A percentile compares a stretch with the other conserved stretches of the same genome.
phyloP scores from a whole-genome alignment of 345 rosid species.

The Euphorbia lathyris region DNA sequence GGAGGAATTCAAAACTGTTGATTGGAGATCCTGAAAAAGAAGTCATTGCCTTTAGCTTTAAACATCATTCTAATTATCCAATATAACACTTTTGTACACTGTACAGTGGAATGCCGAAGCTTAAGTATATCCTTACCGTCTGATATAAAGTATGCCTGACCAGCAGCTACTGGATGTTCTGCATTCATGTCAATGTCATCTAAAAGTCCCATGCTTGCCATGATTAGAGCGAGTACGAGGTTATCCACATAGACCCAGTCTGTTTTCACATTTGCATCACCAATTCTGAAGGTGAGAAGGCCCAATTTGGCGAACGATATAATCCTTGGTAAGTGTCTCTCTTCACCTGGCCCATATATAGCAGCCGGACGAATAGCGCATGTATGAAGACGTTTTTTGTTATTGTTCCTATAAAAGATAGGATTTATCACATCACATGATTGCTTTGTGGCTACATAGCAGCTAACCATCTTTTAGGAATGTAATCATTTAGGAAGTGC shows the following conservation, averaged over 20 bases:
- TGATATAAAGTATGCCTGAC: constrained; percentile 88
- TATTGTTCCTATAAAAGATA: constrained; percentile 45
- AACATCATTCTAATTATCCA: background rate
- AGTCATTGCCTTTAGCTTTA: background rate
- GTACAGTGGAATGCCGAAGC: background rate
- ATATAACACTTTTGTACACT: background rate
- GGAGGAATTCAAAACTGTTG: constrained; percentile 81
- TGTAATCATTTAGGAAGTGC: background rate
- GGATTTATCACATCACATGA: constrained; percentile 1
- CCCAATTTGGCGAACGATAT: constrained; percentile 67
- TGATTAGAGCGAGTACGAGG: constrained; percentile 69
- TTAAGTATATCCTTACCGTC: constrained; percentile 56
- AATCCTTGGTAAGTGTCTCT: constrained; percentile 87
- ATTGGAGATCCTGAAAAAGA: constrained; percentile 66
- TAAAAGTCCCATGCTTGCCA: constrained; percentile 91
- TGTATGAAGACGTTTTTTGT: constrained; percentile 53
- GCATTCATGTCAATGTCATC: constrained; percentile 75
- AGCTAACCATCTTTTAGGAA: background rate
- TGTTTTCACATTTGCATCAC: constrained; percentile 63
- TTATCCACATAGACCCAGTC: constrained; percentile 93
- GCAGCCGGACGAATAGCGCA: constrained; percentile 94
- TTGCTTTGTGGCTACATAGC: background rate
- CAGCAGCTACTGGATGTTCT: constrained; percentile 75
- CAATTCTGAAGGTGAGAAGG: constrained; percentile 54
- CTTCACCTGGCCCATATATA: constrained; percentile 93